These are phyloP conservation scores for Blastocystis sp. DNA, from an alignment of 352 stramenopile species.

Conservation along the genomic window DNA sequence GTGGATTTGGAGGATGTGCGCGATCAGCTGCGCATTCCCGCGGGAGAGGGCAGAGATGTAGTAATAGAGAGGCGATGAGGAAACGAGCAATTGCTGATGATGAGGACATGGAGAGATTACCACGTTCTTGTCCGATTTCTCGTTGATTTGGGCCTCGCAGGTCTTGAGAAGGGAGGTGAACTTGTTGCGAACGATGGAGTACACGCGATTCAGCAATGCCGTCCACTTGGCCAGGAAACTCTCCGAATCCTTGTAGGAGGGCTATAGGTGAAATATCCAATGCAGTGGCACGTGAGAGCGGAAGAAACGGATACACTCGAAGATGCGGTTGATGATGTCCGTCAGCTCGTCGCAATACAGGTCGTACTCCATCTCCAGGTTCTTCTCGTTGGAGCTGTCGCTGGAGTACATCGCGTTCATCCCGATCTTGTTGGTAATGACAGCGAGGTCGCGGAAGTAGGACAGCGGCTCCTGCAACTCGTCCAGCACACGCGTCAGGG, in stretches of 20 bases:
- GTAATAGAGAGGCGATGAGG: conserved; percentile 58
- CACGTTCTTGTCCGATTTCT: conserved; percentile 45
- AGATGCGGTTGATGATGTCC: conserved; percentile 41
- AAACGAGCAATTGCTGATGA: conserved; percentile 32
- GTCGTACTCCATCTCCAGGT: conserved; percentile 61
- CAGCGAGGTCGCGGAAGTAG: conserved; percentile 60
- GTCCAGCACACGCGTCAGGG: conserved; percentile 22
- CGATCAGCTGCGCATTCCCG: conserved; percentile 15
- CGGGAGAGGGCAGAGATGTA: conserved; percentile 39
- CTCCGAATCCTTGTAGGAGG: conserved; percentile 35
- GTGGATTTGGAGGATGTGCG: conserved; percentile 42
- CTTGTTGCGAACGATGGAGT: conserved; percentile 34
- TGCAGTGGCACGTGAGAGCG: conserved; percentile 8
- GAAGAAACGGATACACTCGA: conserved; percentile 58
- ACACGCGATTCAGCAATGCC: conserved; percentile 31
- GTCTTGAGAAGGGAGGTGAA: conserved; percentile 32
- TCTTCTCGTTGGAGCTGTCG: conserved; percentile 12
- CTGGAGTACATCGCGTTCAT: conserved; percentile 39
- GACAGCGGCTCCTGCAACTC: conserved; percentile 35
- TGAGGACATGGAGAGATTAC: background rate
- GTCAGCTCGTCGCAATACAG: conserved; percentile 34
- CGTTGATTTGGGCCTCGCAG: background rate
- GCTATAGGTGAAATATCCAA: background rate
- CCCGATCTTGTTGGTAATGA: conserved; percentile 63
- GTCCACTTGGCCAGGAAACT: conserved; percentile 11